phyloP scores from a whole-genome alignment of 495 filamentous ascomycete genomes.

The Evernia prunastri region DNA sequence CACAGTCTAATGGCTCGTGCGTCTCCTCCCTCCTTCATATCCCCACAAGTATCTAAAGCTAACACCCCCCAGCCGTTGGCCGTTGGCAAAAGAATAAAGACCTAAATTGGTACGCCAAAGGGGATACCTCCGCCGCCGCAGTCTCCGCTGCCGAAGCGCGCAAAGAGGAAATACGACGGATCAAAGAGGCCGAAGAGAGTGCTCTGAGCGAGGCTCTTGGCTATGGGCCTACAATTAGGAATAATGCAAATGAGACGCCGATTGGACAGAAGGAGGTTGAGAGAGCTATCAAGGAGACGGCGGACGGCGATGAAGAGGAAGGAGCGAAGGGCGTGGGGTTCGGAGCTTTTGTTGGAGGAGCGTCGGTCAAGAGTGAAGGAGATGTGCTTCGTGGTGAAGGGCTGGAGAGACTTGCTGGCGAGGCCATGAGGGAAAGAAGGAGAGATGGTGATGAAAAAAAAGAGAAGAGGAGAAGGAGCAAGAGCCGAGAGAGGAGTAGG shows the following conservation, averaged over 20 bases:
- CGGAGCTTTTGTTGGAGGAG: conserved; percentile 14
- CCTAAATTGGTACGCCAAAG: conserved; percentile 81
- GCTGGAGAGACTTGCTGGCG: conserved; percentile 14
- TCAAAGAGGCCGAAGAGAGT: conserved; percentile 93
- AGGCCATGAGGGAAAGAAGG: conserved; percentile 11
- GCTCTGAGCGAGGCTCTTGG: conserved; percentile 77
- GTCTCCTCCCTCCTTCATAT: background rate
- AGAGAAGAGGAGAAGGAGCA: conserved; percentile 19
- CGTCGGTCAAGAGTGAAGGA: conserved; percentile 44
- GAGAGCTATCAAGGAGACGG: conserved; percentile 31
- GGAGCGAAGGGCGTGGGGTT: conserved; percentile 19
- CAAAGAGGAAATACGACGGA: conserved; percentile 67
- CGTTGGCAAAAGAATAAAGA: conserved; percentile 92
- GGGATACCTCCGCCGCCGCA: conserved; percentile 50
- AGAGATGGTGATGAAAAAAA: conserved; percentile 12
- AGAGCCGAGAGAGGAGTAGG: conserved; percentile 31
- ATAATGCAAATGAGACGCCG: conserved; percentile 41
- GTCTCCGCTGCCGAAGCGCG: conserved; percentile 57
- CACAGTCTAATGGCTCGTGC: conserved; percentile 80
- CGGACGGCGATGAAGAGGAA: conserved; percentile 31
- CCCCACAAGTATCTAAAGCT: background rate
- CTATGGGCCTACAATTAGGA: conserved; percentile 42
- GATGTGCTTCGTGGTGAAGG: conserved; percentile 36
- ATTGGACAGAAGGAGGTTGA: conserved; percentile 33
- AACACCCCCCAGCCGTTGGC: conserved; percentile 53